Conservation (phyloP, 2,329 filamentous ascomycete genomes). For the Zymoseptoria passerinii region DNA sequence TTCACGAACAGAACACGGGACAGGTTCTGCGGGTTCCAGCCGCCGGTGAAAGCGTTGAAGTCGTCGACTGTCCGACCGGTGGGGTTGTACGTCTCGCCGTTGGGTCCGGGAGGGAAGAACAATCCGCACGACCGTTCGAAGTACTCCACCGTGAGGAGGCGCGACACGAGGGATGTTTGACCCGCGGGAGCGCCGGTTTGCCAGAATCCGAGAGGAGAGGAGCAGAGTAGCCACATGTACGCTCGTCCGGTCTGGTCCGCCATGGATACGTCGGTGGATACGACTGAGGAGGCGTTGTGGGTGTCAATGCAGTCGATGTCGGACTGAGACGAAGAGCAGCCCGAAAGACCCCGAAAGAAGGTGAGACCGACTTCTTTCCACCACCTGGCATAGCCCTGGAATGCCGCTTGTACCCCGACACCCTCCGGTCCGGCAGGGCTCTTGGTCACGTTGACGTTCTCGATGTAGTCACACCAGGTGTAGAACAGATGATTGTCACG, state of each 20-base stretch:
- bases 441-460: slow-evolving; percentile 18
- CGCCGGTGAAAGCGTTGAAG: slow-evolving; percentile 47
- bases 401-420: slow-evolving; percentile 45
- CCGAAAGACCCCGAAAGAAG: slow-evolving; percentile 41
- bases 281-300: slow-evolving; percentile 42
- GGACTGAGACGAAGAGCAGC: slow-evolving; percentile 9
- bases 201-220: slow-evolving; percentile 52
- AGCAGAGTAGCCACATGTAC: slow-evolving; percentile 55
- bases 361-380: slow-evolving; percentile 40
- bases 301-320: slow-evolving; percentile 46
- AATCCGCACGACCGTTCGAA: slow-evolving; percentile 48
- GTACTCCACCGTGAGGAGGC: slow-evolving; percentile 44
- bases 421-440: slow-evolving; percentile 32
- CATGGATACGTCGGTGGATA: slow-evolving; percentile 44
- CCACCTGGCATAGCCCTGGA: slow-evolving; percentile 50
- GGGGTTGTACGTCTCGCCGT: slow-evolving; percentile 41
- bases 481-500: slow-evolving; percentile 39
- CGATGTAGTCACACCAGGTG: slow-evolving; percentile 36
- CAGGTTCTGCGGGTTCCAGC: slow-evolving; percentile 49
- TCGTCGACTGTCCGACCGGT: slow-evolving; percentile 40
- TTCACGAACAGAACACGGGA: slow-evolving; percentile 52
- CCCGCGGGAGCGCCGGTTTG: slow-evolving; percentile 45
- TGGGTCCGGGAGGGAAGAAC: slow-evolving; percentile 45
- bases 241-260: slow-evolving; percentile 43
- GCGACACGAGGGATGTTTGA: slow-evolving; percentile 42